These are phyloP conservation scores for Fusarium cyanostomum DNA, from an alignment of 2,329 filamentous ascomycete species.

Conservation along the genomic window DNA sequence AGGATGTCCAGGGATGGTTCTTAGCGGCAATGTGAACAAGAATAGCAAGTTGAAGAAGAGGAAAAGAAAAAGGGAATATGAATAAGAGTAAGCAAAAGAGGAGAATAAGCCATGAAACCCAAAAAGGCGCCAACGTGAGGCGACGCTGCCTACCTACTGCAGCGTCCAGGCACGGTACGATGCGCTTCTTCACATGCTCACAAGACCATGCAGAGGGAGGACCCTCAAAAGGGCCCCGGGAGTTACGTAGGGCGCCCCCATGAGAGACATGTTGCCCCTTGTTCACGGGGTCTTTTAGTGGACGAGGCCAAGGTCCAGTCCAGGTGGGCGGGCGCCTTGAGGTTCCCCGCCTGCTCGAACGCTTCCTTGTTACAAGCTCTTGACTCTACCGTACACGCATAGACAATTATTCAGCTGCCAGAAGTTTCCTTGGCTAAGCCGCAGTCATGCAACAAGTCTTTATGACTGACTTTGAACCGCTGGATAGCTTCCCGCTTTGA, in stretches of 20 bases:
- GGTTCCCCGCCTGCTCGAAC: conserved; percentile 20
- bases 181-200: conserved; percentile 37
- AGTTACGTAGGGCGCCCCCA: conserved; percentile 33
- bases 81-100: conserved; percentile 1
- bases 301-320: neutral
- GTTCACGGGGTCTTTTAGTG: conserved; percentile 11
- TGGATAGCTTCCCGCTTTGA: too few species aligned
- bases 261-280: conserved; percentile 12
- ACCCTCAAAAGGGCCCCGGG: conserved; percentile 20
- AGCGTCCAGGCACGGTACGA: neutral
- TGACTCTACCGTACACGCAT: neutral
- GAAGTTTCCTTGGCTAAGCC: too few species aligned
- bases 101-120: conserved; percentile 12
- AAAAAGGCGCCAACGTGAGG: conserved; percentile 9
- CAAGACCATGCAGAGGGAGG: conserved; percentile 24
- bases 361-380: neutral
- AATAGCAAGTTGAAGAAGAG: neutral
- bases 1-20: too few species aligned
- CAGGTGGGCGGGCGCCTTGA: neutral
- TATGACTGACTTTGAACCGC: too few species aligned
- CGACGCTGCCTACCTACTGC: neutral
- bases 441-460: too few species aligned
- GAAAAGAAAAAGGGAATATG: neutral
- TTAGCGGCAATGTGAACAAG: neutral
- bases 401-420: too few species aligned